phyloP scores from a whole-genome alignment of 257 asterid species.

The Salvia splendens region DNA sequence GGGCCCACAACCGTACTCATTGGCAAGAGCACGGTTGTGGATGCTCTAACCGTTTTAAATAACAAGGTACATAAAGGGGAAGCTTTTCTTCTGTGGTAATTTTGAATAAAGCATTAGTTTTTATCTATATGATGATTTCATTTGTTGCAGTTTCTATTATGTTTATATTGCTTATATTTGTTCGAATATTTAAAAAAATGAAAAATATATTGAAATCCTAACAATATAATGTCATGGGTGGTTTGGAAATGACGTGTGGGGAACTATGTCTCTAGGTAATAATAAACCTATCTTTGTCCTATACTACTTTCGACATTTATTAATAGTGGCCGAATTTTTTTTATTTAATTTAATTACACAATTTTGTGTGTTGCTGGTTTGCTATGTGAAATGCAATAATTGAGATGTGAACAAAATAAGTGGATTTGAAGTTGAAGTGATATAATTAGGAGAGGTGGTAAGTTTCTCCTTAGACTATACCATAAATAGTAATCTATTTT shows the following conservation, averaged over 20 bases:
- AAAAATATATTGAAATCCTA: no score
- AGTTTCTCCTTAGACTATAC: constrained; percentile 42
- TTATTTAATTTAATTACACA: background rate
- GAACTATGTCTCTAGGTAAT: constrained; percentile 30
- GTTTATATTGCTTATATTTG: no score
- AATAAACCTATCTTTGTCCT: background rate
- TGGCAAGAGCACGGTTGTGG: no score
- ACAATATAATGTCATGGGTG: constrained; percentile 20
- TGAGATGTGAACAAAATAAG: constrained; percentile 38
- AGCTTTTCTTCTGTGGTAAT: no score
- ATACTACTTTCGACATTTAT: background rate
- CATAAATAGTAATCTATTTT: constrained; percentile 34
- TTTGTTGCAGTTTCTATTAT: no score
- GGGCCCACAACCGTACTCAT: no score
- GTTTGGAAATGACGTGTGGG: constrained; percentile 26
- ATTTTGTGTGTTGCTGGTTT: background rate
- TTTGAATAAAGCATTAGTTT: no score
- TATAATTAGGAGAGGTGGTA: constrained; percentile 30
- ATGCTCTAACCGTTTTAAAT: no score
- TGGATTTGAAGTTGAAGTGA: constrained; percentile 29
- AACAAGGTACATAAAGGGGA: no score
- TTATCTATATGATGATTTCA: no score
- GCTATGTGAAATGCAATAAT: constrained; percentile 42
- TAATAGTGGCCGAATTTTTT: background rate
- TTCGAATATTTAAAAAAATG: no score